Evolutionary conservation across 2,329 filamentous ascomycete species (phyloP).

Genomic region (Colletotrichum echinochloae): DNA sequence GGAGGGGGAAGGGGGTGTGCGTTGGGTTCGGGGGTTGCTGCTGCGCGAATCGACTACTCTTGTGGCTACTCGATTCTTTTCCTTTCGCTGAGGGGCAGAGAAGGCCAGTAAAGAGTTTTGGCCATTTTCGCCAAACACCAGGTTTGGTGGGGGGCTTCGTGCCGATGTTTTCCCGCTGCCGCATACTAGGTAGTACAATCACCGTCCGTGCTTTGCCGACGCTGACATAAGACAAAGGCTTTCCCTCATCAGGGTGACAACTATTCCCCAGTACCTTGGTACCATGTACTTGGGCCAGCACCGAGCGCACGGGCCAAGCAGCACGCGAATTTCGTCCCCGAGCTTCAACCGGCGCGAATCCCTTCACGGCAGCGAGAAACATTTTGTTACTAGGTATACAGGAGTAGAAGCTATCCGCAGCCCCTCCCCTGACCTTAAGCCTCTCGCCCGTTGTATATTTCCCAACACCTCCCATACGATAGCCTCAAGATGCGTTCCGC

Average conservation of each 20-base stretch:
- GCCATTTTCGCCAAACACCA: constrained; percentile 41
- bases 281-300: neutral
- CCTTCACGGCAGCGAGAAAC: constrained; percentile 26
- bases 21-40: constrained; percentile 23
- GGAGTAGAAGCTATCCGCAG: neutral
- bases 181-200: no score
- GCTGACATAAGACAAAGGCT: constrained; percentile 8
- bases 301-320: neutral
- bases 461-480: neutral
- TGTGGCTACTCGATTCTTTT: constrained; percentile 31
- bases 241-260: no score
- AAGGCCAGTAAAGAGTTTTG: constrained; percentile 42
- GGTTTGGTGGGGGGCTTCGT: constrained; percentile 42
- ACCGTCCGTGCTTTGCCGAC: no score
- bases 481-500: constrained; percentile 7
- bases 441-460: no score
- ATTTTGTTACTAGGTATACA: no score
- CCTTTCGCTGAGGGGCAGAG: constrained; percentile 39
- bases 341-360: constrained; percentile 40
- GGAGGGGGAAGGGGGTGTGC: constrained; percentile 12
- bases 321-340: constrained; percentile 19
- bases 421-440: neutral
- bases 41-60: constrained; percentile 36
- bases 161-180: constrained; percentile 40
- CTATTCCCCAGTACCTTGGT: no score